Evolutionary conservation across 495 filamentous ascomycete genomes (phyloP), one percentile per base, ranked within the genome.

Genomic region (Pseudevernia furfuracea): DNA sequence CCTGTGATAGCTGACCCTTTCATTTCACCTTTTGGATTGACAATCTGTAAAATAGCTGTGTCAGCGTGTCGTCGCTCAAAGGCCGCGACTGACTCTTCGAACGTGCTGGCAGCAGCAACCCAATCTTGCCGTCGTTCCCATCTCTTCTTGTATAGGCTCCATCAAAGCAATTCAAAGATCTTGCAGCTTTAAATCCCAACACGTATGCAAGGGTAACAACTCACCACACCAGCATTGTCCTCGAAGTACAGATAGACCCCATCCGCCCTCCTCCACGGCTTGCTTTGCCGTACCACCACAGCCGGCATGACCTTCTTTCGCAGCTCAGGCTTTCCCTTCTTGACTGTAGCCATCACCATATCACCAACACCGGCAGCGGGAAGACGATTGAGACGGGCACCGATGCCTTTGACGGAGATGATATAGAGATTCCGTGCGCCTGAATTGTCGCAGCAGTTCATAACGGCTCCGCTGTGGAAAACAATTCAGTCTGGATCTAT

Each of bases 11-110:
- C 94, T 67, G 90, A 96, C 75, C 94, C 94, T 87, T 99, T 99
- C 94, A 99, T 99, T 84, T 99, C 94, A 81, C 94, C 94, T 88
- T 99, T 99, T 80, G 92, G 91, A 85, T 99, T 99, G 84, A 99
- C 95, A 75, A 97, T 99, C 92, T 96, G 74, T 53, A 58, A 63
- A 21, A 34, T 61, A 59, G 32, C 58, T 59, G 39, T 44, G 60
- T 71, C 60, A 69, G 69, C 69, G 21, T 34, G 37, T 6, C 48
- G 39, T 52, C 52, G 15, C 38, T 34, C 32, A 7, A 43, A 32
- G 23, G 14, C 28, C 19, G 11, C 2, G 2, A 17, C 1, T 36
- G 21, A 21, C 39, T 17, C n/a, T 32, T 25, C 17, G 37, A 41
- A 15, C 5, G 10, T 12, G 30, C 25, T 11, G 12, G 19, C 52